Evolutionary conservation across 805 yeast genomes (phyloP), one percentile per base, ranked within the genome.

Genomic region (Starmera amethionina): DNA sequence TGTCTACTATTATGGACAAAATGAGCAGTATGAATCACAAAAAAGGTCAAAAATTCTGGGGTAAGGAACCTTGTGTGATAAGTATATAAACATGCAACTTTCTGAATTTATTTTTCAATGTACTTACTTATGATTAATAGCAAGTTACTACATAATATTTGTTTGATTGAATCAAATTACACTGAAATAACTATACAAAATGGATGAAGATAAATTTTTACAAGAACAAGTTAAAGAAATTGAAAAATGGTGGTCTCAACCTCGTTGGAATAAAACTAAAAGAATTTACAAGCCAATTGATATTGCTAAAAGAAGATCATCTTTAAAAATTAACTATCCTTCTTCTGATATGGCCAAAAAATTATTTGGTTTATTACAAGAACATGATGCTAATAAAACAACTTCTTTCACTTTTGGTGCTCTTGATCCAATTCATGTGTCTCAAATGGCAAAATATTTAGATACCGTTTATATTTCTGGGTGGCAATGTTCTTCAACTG

Each of bases 401-500:
- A 82, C 77, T 31, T 82, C 96, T 18, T 80, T 79, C 72, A 88
- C 97, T 30, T 89, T 87, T 59, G 97, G 97, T 61, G 97, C 97
- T 19, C 72, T 90, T 54, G 97, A 90, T 63, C 96, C 97, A 25
- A 82, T 90, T 50, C 97, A 90, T 60, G 87, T 88, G 49, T 71
- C 96, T 45, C 97, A 90, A 67, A 90, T 90, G 97, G 95, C 96
- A 53, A 86, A 85, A 64, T 87, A 86, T 65, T 72, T 90, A 56
- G 97, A 89, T 65, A 76, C 95, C 11, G 75, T 90, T 52, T 90
- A 90, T 63, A 94, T 90, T 48, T 83, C 95, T 34, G 98, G 98
- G 40, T 90, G 98, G 98, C 98, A 90, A 71, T 89, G 95, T 63
- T 88, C 96, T 37, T 88, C 97, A 18, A 90, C 97, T 40, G 97